A percentile compares a stretch with the other conserved stretches of the same genome.
These are phyloP conservation scores for Mycena crocata DNA, from an alignment of 768 basidiomycete species.

Conservation along the genomic window DNA sequence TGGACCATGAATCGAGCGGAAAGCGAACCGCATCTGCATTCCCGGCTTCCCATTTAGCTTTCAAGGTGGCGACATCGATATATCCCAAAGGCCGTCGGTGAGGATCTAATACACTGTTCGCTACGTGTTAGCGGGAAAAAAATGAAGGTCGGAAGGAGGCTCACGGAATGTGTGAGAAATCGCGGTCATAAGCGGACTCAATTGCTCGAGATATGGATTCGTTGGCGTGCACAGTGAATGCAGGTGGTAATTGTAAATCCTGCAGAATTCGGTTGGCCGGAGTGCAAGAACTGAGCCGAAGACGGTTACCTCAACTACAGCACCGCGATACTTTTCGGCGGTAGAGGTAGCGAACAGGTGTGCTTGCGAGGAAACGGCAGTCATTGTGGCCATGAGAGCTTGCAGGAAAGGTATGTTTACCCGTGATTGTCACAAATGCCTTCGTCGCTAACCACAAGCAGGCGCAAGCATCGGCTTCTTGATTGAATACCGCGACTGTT, in stretches of 20 bases:
- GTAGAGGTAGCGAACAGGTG: not conserved
- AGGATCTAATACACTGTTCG: conserved; percentile 77
- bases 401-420: not conserved
- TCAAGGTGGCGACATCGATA: conserved; percentile 80
- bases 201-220: conserved; percentile 83
- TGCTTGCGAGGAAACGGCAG: not conserved
- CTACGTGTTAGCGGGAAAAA: not conserved
- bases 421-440: not conserved
- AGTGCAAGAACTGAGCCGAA: not conserved
- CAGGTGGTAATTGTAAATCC: conserved; percentile 88
- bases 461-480: no score
- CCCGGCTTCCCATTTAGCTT: conserved; percentile 82
- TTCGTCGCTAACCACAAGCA: no score
- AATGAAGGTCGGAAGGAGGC: conserved; percentile 30
- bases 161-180: conserved; percentile 94
- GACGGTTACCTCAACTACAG: conserved; percentile 21
- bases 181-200: conserved; percentile 91
- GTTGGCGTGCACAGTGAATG: conserved; percentile 80
- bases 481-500: no score
- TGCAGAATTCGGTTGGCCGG: conserved; percentile 35
- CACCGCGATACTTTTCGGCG: conserved; percentile 23
- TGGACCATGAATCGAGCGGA: not conserved
- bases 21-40: conserved; percentile 74
- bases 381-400: conserved; percentile 17
- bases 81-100: conserved; percentile 85